Evolutionary conservation across 2,329 filamentous ascomycete species (phyloP), one percentile per base, ranked within the genome.

Genomic region (Cryphonectria carpinicola): DNA sequence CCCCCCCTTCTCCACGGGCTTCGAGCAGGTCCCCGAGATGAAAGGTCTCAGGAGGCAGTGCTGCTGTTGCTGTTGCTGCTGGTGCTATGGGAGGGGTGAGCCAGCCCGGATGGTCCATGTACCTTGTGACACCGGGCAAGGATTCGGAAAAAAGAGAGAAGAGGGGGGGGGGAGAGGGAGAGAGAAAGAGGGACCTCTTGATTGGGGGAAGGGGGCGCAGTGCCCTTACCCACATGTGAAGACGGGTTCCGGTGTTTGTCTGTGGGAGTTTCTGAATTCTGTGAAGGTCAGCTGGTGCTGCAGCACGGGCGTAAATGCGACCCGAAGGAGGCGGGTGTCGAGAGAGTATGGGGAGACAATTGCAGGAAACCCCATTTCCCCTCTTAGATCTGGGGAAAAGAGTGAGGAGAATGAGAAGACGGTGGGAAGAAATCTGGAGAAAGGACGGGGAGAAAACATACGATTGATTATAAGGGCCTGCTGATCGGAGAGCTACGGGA

Each of bases 391-490:
- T 69, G 71, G 71, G 70, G 68, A 68, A 72, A 43, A 62, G 35
- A 39, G 37, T 11, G 11, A 39, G 32, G 32, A 39, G 49, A 32
- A 37, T 35, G 61, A 32, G 13, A 43, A 64, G 35, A 68, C 68
- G 65, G 60, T 58, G 70, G 22, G 67, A 68, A 68, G 49, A 67
- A 35, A 32, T 62, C 61, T 61, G 66, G 69, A 66, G 65, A 62
- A 61, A 58, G 41, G 41, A 58, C 49, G 71, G 67, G 62, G 68
- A 66, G 71, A 67, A 71, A 71, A 71, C 71, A 72, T 72, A 72
- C 69, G 71, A 72, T 72, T 71, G 71, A 72, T 72, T 71, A 71
- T 71, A 71, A 68, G 46, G 56, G 69, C 69, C 68, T 68, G 71
- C 65, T 71, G 68, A 71, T 71, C 67, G 70, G 56, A 49, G 52